These are phyloP conservation scores for Luzula sylvatica DNA, from an alignment of 176 grass and related monocot species.

Conservation along the genomic window DNA sequence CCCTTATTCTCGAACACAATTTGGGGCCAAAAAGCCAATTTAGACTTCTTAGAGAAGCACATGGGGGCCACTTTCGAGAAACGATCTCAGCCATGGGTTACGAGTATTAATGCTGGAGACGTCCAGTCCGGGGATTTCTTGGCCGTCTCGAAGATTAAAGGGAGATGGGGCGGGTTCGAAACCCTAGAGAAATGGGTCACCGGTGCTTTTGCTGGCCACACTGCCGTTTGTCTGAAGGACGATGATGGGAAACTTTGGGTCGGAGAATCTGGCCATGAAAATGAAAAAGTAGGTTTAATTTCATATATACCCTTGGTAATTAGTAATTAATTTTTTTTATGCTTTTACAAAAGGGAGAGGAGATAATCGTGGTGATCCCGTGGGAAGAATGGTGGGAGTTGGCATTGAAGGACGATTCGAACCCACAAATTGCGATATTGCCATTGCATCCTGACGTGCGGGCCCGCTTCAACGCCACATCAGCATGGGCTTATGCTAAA, in stretches of 20 bases:
- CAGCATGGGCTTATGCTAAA: conserved; percentile 73
- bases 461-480: conserved; percentile 66
- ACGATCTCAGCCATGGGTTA: conserved; percentile 47
- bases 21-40: conserved; percentile 91
- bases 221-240: conserved; percentile 90
- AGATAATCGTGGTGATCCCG: conserved; percentile 83
- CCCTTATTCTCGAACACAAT: conserved; percentile 85
- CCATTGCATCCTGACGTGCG: conserved; percentile 70
- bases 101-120: conserved; percentile 55
- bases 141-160: conserved; percentile 82
- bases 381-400: conserved; percentile 96
- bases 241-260: conserved; percentile 71
- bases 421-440: conserved; percentile 80
- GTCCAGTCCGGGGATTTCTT: conserved; percentile 85
- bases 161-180: conserved; percentile 95
- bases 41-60: conserved; percentile 79
- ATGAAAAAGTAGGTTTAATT: conserved; percentile 60
- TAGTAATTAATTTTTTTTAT: not conserved
- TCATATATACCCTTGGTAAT: no score
- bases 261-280: conserved; percentile 91
- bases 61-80: conserved; percentile 84
- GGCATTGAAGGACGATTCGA: conserved; percentile 70
- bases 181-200: conserved; percentile 98
- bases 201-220: conserved; percentile 94
- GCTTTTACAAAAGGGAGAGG: conserved; percentile 56